Evolutionary conservation across 768 basidiomycete species (phyloP).

Genomic region (Boletus rex-veris): DNA sequence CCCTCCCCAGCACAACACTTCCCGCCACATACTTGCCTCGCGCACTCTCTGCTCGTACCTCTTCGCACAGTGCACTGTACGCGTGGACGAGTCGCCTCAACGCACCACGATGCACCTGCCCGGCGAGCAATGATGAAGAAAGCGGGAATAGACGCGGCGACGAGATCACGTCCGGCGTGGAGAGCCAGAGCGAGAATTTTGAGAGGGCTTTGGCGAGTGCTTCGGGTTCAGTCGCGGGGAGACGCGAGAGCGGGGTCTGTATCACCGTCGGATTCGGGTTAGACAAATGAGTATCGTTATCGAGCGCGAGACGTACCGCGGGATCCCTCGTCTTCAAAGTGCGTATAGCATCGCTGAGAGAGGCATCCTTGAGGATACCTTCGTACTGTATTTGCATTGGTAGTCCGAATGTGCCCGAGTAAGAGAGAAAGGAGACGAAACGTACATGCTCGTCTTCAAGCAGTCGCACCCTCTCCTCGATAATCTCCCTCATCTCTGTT

Average conservation of each 20-base stretch:
- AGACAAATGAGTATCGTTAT: no score
- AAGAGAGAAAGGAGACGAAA: slow-evolving; percentile 4
- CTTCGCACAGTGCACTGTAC: slow-evolving; percentile 72
- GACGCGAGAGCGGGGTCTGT: slow-evolving; percentile 71
- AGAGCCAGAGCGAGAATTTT: slow-evolving; percentile 82
- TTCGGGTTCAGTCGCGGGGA: slow-evolving; percentile 58
- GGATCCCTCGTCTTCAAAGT: slow-evolving; percentile 23
- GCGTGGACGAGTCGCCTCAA: slow-evolving; percentile 62
- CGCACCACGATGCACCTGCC: slow-evolving; percentile 72
- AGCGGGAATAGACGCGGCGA: slow-evolving; percentile 78
- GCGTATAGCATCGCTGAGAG: slow-evolving; percentile 24
- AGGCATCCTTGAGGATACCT: slow-evolving; percentile 28
- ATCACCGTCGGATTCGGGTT: no score
- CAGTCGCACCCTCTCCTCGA: slow-evolving; percentile 57
- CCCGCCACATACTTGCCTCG: slow-evolving; percentile 79
- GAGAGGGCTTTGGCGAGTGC: slow-evolving; percentile 60
- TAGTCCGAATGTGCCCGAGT: no score
- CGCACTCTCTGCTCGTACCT: slow-evolving; percentile 66
- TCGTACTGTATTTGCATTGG: slow-evolving; percentile 7
- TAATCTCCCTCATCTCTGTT: slow-evolving; percentile 49
- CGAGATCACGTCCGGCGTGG: slow-evolving; percentile 73
- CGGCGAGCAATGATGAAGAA: slow-evolving; percentile 60
- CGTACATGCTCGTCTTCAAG: slow-evolving; percentile 85
- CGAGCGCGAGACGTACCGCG: slow-evolving; percentile 10
- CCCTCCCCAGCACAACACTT: slow-evolving; percentile 75